These are phyloP conservation scores for Stropharia rugosoannulata DNA, from an alignment of 768 basidiomycete genomes.

Conservation along the genomic window DNA sequence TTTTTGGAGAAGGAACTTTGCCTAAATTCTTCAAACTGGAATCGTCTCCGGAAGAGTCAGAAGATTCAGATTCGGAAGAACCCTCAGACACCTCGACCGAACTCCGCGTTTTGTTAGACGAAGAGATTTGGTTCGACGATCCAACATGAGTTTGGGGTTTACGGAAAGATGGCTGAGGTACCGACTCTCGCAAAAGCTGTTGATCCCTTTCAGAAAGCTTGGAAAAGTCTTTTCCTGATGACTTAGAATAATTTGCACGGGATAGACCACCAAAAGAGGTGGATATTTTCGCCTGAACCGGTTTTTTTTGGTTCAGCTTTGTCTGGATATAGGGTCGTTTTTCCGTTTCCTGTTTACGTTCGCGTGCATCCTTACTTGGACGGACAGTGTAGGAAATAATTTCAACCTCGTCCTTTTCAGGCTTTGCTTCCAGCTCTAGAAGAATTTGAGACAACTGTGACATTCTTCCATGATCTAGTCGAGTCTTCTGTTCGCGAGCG, in stretches of 20 bases:
- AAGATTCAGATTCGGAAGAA: slow-evolving; percentile 33
- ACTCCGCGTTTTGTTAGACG: slow-evolving; percentile 3
- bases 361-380: slow-evolving; percentile 10
- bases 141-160: slow-evolving; percentile 19
- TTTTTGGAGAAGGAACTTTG: slow-evolving; percentile 23
- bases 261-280: slow-evolving; percentile 4
- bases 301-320: neutral
- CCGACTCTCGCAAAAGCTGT: slow-evolving; percentile 32
- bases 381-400: slow-evolving; percentile 40
- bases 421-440: slow-evolving; percentile 46
- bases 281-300: slow-evolving; percentile 1
- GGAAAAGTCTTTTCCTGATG: no score
- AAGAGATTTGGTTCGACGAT: slow-evolving; percentile 5
- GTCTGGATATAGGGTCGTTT: neutral
- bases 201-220: slow-evolving; percentile 24
- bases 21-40: slow-evolving; percentile 22
- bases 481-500: slow-evolving; percentile 36
- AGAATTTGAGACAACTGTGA: slow-evolving; percentile 67
- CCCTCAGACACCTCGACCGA: neutral
- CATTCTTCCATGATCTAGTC: slow-evolving; percentile 57
- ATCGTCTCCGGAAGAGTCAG: slow-evolving; percentile 24
- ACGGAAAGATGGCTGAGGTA: slow-evolving; percentile 42
- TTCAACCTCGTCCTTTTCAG: slow-evolving; percentile 59
- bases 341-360: neutral
- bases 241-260: slow-evolving; percentile 19